Evolutionary conservation across 2,329 filamentous ascomycete species (phyloP).

Genomic region (Ophiocordyceps robertsii): DNA sequence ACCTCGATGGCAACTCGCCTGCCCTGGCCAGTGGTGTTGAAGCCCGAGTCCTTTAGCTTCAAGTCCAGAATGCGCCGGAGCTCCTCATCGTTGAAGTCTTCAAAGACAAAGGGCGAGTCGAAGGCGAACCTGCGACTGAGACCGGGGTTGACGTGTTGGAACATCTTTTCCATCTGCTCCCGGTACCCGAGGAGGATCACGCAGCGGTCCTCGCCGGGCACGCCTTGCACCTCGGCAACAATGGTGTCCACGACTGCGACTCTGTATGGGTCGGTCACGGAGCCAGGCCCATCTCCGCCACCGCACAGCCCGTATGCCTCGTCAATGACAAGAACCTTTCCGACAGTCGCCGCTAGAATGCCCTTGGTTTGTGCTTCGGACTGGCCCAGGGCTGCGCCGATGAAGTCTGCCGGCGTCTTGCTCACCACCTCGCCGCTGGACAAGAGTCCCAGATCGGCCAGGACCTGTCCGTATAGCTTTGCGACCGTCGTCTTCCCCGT

Average conservation of each 20-base stretch:
- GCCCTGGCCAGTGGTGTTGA: conserved; percentile 36
- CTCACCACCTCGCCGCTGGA: conserved; percentile 58
- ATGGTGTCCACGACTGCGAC: conserved; percentile 59
- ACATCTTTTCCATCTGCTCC: conserved; percentile 57
- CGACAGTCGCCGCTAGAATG: conserved; percentile 50
- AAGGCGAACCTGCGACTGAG: conserved; percentile 53
- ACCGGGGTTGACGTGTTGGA: conserved; percentile 61
- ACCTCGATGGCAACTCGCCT: conserved; percentile 43
- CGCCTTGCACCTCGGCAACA: conserved; percentile 58
- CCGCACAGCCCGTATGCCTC: conserved; percentile 59
- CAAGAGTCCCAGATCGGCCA: conserved; percentile 53
- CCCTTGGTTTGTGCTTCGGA: conserved; percentile 62
- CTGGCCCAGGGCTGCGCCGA: conserved; percentile 47
- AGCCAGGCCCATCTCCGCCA: conserved; percentile 12
- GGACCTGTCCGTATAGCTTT: conserved; percentile 55
- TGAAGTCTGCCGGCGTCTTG: conserved; percentile 63
- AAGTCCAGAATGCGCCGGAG: conserved; percentile 45
- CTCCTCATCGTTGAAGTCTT: conserved; percentile 50
- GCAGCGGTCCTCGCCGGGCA: conserved; percentile 57
- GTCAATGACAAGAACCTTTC: conserved; percentile 70
- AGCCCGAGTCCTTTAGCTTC: conserved; percentile 46
- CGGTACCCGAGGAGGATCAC: conserved; percentile 60
- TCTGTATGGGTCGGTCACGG: conserved; percentile 31
- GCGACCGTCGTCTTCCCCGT: conserved; percentile 69
- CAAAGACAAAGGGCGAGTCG: conserved; percentile 49